Evolutionary conservation across 2,329 filamentous ascomycete genomes (phyloP).

Genomic region (Pseudogymnoascus sp.): DNA sequence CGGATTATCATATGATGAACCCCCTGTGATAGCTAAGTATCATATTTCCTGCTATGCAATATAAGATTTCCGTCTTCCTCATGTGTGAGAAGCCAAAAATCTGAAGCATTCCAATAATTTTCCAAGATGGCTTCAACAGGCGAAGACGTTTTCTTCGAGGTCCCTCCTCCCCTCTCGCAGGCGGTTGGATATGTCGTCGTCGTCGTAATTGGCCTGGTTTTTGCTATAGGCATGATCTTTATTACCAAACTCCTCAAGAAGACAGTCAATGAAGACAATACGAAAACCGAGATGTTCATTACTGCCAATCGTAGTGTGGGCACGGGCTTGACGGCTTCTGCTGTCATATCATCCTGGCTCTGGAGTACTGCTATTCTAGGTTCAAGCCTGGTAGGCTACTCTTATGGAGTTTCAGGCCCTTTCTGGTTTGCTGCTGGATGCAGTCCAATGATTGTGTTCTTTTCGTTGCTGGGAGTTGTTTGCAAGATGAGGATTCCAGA

Average conservation of each 20-base stretch:
- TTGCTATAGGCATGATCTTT: constrained; percentile 41
- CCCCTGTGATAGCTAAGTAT: not conserved
- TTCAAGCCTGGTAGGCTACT: constrained; percentile 44
- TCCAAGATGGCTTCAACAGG: not conserved
- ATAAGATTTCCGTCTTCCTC: constrained; percentile 2
- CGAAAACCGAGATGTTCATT: constrained; percentile 50
- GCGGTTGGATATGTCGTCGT: constrained; percentile 38
- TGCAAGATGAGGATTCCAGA: constrained; percentile 47
- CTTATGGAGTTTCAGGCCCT: constrained; percentile 46
- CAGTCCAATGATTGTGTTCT: constrained; percentile 50
- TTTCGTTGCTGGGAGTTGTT: constrained; percentile 43
- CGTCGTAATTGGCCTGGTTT: constrained; percentile 34
- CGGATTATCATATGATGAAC: too few relatives aligned
- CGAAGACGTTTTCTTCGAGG: constrained; percentile 13
- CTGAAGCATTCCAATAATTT: not conserved
- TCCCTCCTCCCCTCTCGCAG: constrained; percentile 31
- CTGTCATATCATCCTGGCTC: constrained; percentile 48
- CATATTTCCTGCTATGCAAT: not conserved
- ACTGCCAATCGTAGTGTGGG: constrained; percentile 45
- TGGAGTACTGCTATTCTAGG: constrained; percentile 48
- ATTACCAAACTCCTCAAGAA: constrained; percentile 40
- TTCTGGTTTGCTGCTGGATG: constrained; percentile 50
- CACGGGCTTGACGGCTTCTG: constrained; percentile 45
- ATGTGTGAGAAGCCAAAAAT: not conserved
- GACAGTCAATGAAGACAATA: constrained; percentile 44